These are phyloP conservation scores for Podospora pseudopauciseta DNA, from an alignment of 495 filamentous ascomycete genomes.

Conservation along the genomic window DNA sequence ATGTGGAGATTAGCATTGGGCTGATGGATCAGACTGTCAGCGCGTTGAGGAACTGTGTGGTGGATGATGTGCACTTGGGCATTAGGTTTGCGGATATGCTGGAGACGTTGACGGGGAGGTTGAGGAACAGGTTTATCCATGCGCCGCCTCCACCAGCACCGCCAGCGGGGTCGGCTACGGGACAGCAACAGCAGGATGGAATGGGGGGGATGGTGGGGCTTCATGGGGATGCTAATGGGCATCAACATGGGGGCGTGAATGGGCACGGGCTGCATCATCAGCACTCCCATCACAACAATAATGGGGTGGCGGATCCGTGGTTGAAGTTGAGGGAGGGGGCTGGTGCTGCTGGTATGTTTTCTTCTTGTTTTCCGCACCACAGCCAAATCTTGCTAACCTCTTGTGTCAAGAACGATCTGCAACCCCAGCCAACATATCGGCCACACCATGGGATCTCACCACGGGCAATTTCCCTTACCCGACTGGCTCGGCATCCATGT, in stretches of 20 bases:
- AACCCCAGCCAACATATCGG: slow-evolving; percentile 50
- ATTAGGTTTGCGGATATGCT: slow-evolving; percentile 91
- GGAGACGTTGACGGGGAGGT: slow-evolving; percentile 69
- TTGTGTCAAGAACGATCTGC: slow-evolving; percentile 38
- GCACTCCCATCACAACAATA: not conserved
- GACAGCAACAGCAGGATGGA: slow-evolving; percentile 24
- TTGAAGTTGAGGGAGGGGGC: slow-evolving; percentile 27
- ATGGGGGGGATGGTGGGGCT: slow-evolving; percentile 18
- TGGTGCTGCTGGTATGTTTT: slow-evolving; percentile 25
- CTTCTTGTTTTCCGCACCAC: not conserved
- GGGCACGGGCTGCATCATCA: not conserved
- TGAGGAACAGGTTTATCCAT: slow-evolving; percentile 71
- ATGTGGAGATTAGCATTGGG: slow-evolving; percentile 74
- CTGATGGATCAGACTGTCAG: slow-evolving; percentile 77
- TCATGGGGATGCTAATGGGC: slow-evolving; percentile 18
- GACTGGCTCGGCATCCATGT: slow-evolving; percentile 42
- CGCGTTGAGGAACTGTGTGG: slow-evolving; percentile 77
- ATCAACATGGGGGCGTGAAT: not conserved
- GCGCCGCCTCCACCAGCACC: slow-evolving; percentile 42
- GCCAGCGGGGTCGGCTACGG: slow-evolving; percentile 35
- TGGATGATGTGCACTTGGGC: slow-evolving; percentile 95
- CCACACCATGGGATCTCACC: slow-evolving; percentile 52
- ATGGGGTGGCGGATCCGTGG: slow-evolving; percentile 30
- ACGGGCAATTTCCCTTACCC: slow-evolving; percentile 48
- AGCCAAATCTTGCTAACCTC: not conserved